These are phyloP conservation scores for Rhodotorula graminis DNA, from an alignment of 768 basidiomycete species.

Conservation along the genomic window DNA sequence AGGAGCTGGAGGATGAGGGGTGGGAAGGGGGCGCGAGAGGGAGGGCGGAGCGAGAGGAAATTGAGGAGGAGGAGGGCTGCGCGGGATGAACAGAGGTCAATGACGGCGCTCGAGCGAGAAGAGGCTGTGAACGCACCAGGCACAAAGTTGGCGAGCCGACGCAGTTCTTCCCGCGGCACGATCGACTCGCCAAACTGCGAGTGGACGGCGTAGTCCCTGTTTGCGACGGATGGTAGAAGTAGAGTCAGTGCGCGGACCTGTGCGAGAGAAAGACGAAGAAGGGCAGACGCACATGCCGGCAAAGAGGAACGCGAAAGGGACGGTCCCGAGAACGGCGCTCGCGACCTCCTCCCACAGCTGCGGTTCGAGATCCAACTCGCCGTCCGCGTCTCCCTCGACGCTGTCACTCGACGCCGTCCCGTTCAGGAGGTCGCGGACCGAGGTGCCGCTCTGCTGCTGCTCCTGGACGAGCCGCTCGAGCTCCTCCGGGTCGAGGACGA, in stretches of 20 bases:
- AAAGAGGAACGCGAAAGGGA: slow-evolving; percentile 37
- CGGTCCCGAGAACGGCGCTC: slow-evolving; percentile 28
- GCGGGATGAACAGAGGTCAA: background rate
- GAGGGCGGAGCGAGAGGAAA: slow-evolving; percentile 19
- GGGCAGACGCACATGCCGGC: slow-evolving; percentile 33
- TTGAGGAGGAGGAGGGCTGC: slow-evolving; percentile 34
- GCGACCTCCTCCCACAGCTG: slow-evolving; percentile 38
- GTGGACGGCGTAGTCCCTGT: slow-evolving; percentile 36
- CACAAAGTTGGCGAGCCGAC: slow-evolving; percentile 22
- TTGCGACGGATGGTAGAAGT: background rate
- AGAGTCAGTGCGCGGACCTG: background rate
- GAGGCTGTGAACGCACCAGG: slow-evolving; percentile 5
- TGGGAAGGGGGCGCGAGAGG: slow-evolving; percentile 2
- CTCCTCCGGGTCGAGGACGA: slow-evolving; percentile 31
- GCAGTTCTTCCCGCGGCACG: slow-evolving; percentile 1
- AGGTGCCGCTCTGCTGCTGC: background rate
- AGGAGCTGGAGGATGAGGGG: slow-evolving; percentile 5
- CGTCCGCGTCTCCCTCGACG: slow-evolving; percentile 24
- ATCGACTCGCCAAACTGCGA: slow-evolving; percentile 29
- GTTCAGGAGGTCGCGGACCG: background rate
- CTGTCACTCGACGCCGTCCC: background rate
- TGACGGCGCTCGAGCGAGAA: background rate
- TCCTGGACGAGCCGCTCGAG: slow-evolving; percentile 17
- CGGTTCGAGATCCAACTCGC: slow-evolving; percentile 18
- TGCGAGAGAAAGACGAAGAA: background rate